Evolutionary conservation across 208 protist species (phyloP).

Genomic region (Crithidia expoeki): DNA sequence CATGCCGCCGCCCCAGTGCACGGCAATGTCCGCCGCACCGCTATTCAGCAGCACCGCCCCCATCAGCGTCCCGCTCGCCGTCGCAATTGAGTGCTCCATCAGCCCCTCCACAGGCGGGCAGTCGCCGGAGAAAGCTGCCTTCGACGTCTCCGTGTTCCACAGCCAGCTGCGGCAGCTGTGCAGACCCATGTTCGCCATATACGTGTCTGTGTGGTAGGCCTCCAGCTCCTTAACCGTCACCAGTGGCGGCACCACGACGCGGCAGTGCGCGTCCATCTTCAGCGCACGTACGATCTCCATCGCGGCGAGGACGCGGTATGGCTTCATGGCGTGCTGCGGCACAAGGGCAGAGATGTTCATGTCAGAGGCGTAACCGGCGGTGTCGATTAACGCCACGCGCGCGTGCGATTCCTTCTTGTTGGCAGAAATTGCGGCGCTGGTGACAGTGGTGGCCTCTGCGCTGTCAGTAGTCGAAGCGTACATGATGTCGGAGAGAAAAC

Average conservation of each 20-base stretch:
- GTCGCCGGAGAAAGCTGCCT: slow-evolving; percentile 85
- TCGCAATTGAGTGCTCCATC: slow-evolving; percentile 87
- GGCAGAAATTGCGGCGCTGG: background rate
- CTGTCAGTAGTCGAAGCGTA: background rate
- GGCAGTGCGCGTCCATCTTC: slow-evolving; percentile 62
- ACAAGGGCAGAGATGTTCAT: slow-evolving; percentile 86
- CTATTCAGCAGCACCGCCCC: slow-evolving; percentile 86
- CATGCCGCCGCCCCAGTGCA: slow-evolving; percentile 99
- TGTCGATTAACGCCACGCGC: slow-evolving; percentile 77
- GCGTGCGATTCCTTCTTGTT: background rate
- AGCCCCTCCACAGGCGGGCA: slow-evolving; percentile 89
- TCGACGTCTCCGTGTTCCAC: slow-evolving; percentile 85
- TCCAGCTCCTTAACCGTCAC: slow-evolving; percentile 68
- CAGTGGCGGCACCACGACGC: slow-evolving; percentile 78
- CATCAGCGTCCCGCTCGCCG: slow-evolving; percentile 84
- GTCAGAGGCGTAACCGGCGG: slow-evolving; percentile 82
- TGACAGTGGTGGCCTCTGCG: background rate
- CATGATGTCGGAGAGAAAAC: background rate
- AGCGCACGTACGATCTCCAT: slow-evolving; percentile 80
- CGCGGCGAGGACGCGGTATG: slow-evolving; percentile 81
- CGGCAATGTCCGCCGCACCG: slow-evolving; percentile 84
- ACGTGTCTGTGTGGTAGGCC: slow-evolving; percentile 74
- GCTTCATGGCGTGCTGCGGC: slow-evolving; percentile 92
- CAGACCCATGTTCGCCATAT: slow-evolving; percentile 83
- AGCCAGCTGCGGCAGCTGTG: slow-evolving; percentile 84